A percentile compares a stretch with the other conserved stretches of the same genome.
These are phyloP conservation scores for Talaromyces nanjingensis DNA, from an alignment of 495 filamentous ascomycete species.

Conservation along the genomic window DNA sequence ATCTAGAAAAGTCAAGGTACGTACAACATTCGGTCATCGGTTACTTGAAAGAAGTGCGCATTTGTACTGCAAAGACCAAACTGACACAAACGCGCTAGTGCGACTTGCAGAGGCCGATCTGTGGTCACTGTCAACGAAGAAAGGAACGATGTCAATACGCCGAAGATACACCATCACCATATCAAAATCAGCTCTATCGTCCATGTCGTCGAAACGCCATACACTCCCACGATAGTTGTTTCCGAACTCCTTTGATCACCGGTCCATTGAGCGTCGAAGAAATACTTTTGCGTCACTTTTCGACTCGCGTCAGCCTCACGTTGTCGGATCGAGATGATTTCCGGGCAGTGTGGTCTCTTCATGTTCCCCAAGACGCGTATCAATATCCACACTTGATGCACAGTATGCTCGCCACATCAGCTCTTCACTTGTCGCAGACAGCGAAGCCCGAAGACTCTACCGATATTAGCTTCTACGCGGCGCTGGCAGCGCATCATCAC, in stretches of 20 bases:
- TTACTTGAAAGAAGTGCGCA: background rate
- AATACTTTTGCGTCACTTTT: background rate
- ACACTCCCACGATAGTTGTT: background rate
- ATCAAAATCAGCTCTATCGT: background rate
- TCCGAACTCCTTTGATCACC: background rate
- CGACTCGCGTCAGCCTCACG: slow-evolving; percentile 4
- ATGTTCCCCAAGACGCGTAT: background rate
- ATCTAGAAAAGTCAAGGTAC: slow-evolving; percentile 30
- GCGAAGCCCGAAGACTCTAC: background rate
- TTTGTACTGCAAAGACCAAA: slow-evolving; percentile 10
- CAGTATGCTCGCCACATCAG: slow-evolving; percentile 5
- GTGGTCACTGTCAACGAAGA: slow-evolving; percentile 17
- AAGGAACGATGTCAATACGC: slow-evolving; percentile 4
- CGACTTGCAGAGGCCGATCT: slow-evolving; percentile 12
- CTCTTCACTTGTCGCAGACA: slow-evolving; percentile 4
- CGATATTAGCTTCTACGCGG: background rate
- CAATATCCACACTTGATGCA: slow-evolving; percentile 6
- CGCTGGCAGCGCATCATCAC: background rate
- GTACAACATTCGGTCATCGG: background rate
- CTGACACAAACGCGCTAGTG: background rate
- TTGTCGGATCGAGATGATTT: background rate
- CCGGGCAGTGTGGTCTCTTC: background rate
- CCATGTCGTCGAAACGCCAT: background rate
- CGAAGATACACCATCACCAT: background rate
- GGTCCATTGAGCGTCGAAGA: background rate